These are phyloP conservation scores for Komagataella phaffii DNA, from an alignment of 805 yeast species.

Conservation along the genomic window DNA sequence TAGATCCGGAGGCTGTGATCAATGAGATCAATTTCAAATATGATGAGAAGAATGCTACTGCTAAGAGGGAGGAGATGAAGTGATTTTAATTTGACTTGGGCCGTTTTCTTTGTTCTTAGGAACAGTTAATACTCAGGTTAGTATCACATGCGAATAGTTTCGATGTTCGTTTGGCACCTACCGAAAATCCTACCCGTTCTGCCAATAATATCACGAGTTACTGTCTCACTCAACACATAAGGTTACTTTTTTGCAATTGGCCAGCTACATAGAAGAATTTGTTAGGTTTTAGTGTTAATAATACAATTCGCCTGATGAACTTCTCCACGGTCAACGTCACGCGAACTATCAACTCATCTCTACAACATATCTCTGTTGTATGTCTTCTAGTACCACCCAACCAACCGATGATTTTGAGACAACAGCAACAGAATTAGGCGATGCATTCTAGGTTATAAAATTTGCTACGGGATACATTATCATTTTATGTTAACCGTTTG, in stretches of 20 bases:
- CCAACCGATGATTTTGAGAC: background rate
- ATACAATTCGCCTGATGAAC: background rate
- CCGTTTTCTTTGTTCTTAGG: background rate
- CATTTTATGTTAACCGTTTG: too few species aligned
- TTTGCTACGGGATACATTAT: too few species aligned
- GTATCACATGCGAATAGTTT: background rate
- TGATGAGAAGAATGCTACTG: background rate
- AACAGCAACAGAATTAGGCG: too few species aligned
- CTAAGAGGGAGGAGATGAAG: background rate
- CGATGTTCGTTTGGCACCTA: background rate
- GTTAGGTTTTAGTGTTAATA: too few species aligned
- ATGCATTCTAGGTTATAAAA: too few species aligned
- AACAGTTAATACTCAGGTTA: background rate
- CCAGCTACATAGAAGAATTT: background rate
- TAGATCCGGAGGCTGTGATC: conserved; percentile 3
- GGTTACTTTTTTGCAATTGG: background rate
- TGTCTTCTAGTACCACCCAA: background rate
- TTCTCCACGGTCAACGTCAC: background rate
- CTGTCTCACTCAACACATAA: background rate
- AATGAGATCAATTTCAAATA: background rate
- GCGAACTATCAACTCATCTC: background rate
- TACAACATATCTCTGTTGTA: background rate
- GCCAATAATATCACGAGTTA: background rate
- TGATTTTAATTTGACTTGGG: background rate
- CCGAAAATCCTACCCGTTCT: background rate